phyloP scores from a whole-genome alignment of 371 early-diverging fungal genomes.

The Choanephora cucurbitarum region DNA sequence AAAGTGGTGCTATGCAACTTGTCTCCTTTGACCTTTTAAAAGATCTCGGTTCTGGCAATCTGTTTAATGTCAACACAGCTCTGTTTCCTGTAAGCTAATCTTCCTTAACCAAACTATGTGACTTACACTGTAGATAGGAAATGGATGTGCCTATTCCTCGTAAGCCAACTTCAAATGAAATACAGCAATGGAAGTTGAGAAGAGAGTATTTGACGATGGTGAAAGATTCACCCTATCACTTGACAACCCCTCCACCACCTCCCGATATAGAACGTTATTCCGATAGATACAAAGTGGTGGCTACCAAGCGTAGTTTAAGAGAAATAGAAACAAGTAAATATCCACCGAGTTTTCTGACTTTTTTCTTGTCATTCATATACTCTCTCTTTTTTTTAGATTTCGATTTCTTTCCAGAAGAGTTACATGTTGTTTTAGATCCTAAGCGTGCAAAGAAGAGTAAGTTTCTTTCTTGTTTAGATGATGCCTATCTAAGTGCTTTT shows the following conservation, averaged over 20 bases:
- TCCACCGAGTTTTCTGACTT: no score
- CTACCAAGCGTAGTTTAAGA: slow-evolving; percentile 31
- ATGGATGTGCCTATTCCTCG: slow-evolving; percentile 51
- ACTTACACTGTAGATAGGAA: slow-evolving; percentile 22
- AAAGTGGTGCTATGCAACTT: slow-evolving; percentile 47
- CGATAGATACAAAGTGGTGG: slow-evolving; percentile 41
- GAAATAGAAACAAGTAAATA: slow-evolving; percentile 47
- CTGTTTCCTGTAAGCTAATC: slow-evolving; percentile 40
- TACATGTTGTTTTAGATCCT: slow-evolving; percentile 48
- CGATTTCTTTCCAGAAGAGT: slow-evolving; percentile 54
- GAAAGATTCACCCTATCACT: slow-evolving; percentile 41
- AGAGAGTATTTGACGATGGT: slow-evolving; percentile 34
- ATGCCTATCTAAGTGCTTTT: no score
- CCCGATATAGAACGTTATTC: slow-evolving; percentile 53
- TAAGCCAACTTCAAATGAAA: slow-evolving; percentile 40
- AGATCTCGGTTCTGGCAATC: slow-evolving; percentile 43
- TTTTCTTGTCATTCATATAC: no score
- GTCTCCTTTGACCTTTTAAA: slow-evolving; percentile 49
- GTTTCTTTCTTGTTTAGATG: background rate
- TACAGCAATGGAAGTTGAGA: slow-evolving; percentile 31
- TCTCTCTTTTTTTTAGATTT: slow-evolving; percentile 29
- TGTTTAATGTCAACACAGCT: slow-evolving; percentile 49
- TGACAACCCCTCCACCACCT: slow-evolving; percentile 38
- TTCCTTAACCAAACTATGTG: slow-evolving; percentile 1
- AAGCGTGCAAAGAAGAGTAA: slow-evolving; percentile 43